Evolutionary conservation across 2,329 filamentous ascomycete genomes (phyloP).

Genomic region (Diaporthe caulivora): DNA sequence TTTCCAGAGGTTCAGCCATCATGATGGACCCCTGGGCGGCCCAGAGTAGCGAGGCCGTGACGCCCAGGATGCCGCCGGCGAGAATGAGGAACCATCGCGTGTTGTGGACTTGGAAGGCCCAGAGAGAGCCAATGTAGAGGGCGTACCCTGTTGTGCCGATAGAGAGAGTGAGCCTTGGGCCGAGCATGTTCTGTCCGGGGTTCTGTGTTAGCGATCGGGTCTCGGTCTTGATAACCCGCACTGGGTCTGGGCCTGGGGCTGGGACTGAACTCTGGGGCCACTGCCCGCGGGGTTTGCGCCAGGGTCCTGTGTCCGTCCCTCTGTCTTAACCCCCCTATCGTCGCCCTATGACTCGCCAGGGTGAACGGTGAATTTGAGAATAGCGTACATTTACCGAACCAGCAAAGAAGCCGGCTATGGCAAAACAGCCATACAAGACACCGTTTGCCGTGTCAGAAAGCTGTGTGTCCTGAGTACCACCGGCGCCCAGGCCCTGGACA

Average conservation of each 20-base stretch:
- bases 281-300: constrained; percentile 1
- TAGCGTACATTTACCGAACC: constrained; percentile 41
- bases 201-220: constrained; percentile 6
- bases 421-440: constrained; percentile 43
- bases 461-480: constrained; percentile 39
- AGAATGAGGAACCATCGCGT: constrained; percentile 43
- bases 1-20: constrained; percentile 41
- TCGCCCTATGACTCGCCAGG: neutral
- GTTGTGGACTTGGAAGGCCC: constrained; percentile 41
- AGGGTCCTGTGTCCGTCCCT: neutral
- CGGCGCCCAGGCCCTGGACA: constrained; percentile 39
- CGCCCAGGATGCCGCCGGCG: constrained; percentile 40
- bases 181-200: constrained; percentile 41
- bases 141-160: constrained; percentile 41
- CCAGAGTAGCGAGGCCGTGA: constrained; percentile 42
- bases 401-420: constrained; percentile 38
- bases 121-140: constrained; percentile 41
- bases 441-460: constrained; percentile 41
- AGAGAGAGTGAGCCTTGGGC: constrained; percentile 41
- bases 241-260: neutral
- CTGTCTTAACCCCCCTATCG: too few species aligned
- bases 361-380: neutral
- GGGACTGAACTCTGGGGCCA: neutral
- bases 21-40: constrained; percentile 41
- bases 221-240: neutral